A percentile compares a stretch with the other conserved stretches of the same genome.
These are phyloP conservation scores for Dictyophora rubrovolvata DNA, from an alignment of 768 basidiomycete species.

Conservation along the genomic window DNA sequence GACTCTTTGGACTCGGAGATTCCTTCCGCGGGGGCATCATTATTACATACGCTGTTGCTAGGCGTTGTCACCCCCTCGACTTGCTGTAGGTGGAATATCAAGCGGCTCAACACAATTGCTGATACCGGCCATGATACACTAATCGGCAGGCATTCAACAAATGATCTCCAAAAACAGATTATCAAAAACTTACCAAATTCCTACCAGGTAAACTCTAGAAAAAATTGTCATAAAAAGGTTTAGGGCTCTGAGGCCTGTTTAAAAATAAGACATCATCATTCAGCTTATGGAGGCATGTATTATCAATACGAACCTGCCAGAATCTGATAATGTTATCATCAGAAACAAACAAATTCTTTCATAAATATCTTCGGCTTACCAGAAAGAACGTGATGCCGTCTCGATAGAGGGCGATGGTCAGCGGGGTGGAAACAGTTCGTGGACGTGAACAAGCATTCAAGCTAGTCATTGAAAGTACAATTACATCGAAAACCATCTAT, in stretches of 20 bases:
- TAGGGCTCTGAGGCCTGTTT: background rate
- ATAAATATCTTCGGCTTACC: background rate
- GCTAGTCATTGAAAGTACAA: slow-evolving; percentile 3
- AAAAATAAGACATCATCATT: background rate
- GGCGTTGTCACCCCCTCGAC: background rate
- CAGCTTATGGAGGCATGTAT: background rate
- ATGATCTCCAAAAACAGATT: background rate
- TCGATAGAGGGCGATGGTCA: background rate
- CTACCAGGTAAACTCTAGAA: background rate
- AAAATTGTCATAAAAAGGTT: slow-evolving; percentile 4
- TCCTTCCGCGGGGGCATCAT: background rate
- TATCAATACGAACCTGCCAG: background rate
- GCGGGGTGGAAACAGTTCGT: background rate
- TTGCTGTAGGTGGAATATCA: background rate
- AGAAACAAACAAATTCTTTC: background rate
- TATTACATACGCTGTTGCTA: background rate
- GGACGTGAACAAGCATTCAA: slow-evolving; percentile 6
- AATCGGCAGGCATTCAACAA: background rate
- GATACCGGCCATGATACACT: slow-evolving; percentile 5
- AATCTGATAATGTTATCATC: background rate
- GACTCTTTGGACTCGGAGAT: background rate
- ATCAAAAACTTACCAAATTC: background rate
- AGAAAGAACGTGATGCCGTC: slow-evolving; percentile 7
- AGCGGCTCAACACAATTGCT: slow-evolving; percentile 2
- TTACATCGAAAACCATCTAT: slow-evolving; percentile 3